Conservation (phyloP, 805 yeast species). For the Metschnikowia sp. region DNA sequence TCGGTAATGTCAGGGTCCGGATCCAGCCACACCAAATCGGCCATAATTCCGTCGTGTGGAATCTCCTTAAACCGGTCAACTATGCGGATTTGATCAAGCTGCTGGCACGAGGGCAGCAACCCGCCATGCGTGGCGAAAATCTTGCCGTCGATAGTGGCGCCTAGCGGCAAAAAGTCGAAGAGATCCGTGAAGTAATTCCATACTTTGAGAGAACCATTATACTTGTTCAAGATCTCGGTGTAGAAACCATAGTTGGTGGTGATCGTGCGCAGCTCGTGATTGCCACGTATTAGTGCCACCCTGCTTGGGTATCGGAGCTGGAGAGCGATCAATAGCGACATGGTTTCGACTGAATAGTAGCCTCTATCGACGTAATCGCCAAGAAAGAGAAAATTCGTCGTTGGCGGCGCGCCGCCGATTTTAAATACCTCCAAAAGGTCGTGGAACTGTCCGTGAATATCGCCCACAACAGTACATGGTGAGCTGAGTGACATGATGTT, state of each 20-base stretch:
- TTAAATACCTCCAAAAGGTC: conserved; percentile 89
- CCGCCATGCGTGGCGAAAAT: conserved; percentile 98
- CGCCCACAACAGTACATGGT: conserved; percentile 96
- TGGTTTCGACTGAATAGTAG: conserved; percentile 89
- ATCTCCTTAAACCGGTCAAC: conserved; percentile 91
- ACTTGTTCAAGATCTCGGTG: conserved; percentile 88
- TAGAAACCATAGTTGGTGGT: conserved; percentile 97
- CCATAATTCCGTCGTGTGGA: conserved; percentile 99
- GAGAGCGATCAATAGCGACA: conserved; percentile 73
- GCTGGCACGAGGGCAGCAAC: conserved; percentile 89
- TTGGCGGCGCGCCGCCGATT: conserved; percentile 91
- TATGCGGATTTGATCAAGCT: conserved; percentile 84
- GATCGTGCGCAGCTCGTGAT: conserved; percentile 94
- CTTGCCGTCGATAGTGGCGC: conserved; percentile 72
- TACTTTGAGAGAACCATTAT: conserved; percentile 65
- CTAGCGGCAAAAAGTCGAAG: conserved; percentile 77
- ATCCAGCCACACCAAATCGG: conserved; percentile 97
- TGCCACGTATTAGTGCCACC: conserved; percentile 82
- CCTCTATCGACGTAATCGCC: conserved; percentile 98
- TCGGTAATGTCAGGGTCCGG: conserved; percentile 77
- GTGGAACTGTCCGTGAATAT: conserved; percentile 95
- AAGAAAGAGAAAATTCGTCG: conserved; percentile 85
- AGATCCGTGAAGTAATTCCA: conserved; percentile 91
- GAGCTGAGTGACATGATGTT: conserved; percentile 80
- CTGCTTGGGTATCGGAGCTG: conserved; percentile 85